Percentiles rank a stretch among this genome's conserved stretches.
Evolutionary conservation across 495 filamentous ascomycete genomes (phyloP).

Genomic region (Hypoxylon perforatum): DNA sequence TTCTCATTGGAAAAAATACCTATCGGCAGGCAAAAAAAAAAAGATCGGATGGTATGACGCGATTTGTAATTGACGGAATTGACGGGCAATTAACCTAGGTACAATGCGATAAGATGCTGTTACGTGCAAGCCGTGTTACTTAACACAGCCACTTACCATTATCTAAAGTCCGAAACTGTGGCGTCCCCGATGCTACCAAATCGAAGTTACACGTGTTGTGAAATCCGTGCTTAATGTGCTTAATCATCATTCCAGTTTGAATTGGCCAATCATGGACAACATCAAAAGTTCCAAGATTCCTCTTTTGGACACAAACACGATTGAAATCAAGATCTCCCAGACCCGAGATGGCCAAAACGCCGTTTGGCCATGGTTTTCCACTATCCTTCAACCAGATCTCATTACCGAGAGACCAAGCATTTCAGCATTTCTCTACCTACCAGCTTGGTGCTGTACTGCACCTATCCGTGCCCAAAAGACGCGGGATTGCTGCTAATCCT

Average conservation of each 20-base stretch:
- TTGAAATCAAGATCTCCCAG: slow-evolving; percentile 12
- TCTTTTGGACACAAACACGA: slow-evolving; percentile 26
- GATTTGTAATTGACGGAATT: slow-evolving; percentile 39
- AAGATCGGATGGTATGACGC: slow-evolving; percentile 43
- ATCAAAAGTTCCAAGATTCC: slow-evolving; percentile 39
- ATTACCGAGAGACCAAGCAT: slow-evolving; percentile 25
- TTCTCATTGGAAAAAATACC: background rate
- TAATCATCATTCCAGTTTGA: slow-evolving; percentile 15
- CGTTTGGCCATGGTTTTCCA: slow-evolving; percentile 1
- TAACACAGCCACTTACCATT: slow-evolving; percentile 17
- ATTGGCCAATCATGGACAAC: slow-evolving; percentile 13
- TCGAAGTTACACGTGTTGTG: too few species aligned
- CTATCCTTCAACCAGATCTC: slow-evolving; percentile 29
- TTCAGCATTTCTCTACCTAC: background rate
- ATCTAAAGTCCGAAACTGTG: slow-evolving; percentile 21
- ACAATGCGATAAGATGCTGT: slow-evolving; percentile 6
- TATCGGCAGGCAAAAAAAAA: background rate
- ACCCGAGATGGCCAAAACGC: slow-evolving; percentile 10
- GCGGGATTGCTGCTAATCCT: background rate
- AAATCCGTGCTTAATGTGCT: too few species aligned
- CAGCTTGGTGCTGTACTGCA: background rate
- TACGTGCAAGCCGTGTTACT: too few species aligned
- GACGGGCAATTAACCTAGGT: background rate
- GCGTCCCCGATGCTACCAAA: background rate
- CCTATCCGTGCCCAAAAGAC: background rate